Evolutionary conservation across 139 green algal genomes (phyloP), one percentile per base, ranked within the genome.

Genomic region (Nannochloris sp.): DNA sequence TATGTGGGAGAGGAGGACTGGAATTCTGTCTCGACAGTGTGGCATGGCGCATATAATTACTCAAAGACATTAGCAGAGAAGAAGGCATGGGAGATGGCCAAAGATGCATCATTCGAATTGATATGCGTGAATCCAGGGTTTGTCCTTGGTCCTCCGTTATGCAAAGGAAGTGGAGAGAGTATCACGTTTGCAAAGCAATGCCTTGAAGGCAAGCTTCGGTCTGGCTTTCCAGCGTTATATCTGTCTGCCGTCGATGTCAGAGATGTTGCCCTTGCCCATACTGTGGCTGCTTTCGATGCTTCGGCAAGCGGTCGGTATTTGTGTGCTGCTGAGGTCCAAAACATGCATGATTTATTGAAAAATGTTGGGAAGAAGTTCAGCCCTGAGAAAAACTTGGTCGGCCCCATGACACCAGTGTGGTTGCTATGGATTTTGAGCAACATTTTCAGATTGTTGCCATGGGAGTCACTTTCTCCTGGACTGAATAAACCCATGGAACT

Each of bases 51-150:
- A 2, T 94, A 94, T 75, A 85, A 76, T 67, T 67, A 87, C 36
- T 80, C 73, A 66, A 93, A 93, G 81, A 83, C 76, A 37, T 49
- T 77, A 44, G 86, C 83, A 9, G 86, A 93, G 75, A 61, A 64
- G 15, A 67, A 62, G 10, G 86, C 83, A 0, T 93, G 82, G 83
- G 63, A 82, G 24, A 24, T 84, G 44, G 66, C 70, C 0, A 67
- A 70, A 29, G 14, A 81, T 58, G 81, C 5, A 77, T 72, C 3
- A 53, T 93, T 29, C 70, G 83, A 46, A 63, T 93, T 44, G 73
- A 18, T 81, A 3, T 83, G 71, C 31, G 88, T 92, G 19, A 81
- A 90, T 68, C 80, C 86, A 49, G 76, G 84, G 29, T 85, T 90
- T 54, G 68, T 88, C 25, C 72, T 93, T 70, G 86, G 85, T 0